Base-by-base conservation (phyloP, 495 filamentous ascomycete genomes). In the Penicillium paxilli region DNA sequence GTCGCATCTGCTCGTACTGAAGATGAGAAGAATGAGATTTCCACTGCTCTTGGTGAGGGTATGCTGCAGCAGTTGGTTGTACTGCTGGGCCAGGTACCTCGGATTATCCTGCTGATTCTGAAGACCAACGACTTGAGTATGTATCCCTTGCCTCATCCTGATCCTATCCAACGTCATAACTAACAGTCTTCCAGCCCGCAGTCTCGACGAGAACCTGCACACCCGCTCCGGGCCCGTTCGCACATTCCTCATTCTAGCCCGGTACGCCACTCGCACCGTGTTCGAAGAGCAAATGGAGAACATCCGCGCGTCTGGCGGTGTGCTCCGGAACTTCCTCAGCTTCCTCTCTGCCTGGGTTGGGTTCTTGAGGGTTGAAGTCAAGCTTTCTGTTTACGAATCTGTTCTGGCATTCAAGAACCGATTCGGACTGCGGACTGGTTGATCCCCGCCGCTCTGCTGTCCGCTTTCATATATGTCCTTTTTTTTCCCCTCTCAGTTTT, bases 71-170 rank as follows among this genome's bases (percentile, higher is more conserved):
- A 96, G 48, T 74, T 99, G 9, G 89, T 99, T 9, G 89, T 93
- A 52, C 75, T 99, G 60, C 80, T 99, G 8, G 89, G 90, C 25
- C 84, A 90, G 57, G 91, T 99, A 2, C 95, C 95, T 5, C 76
- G 91, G 11, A 88, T 98, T 51, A 95, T 99, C 33, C 80, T 99
- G 14, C 76, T 99, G 5, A 97, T 99, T 59, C 80, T 99, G 48
- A 99, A 99, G 73, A 99, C 95, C 1, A 99, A 99, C 67, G 95
- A 99, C 69, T 74, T 99, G 35, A 99, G 83, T 86, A 77, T 63
- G 82, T 71, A 19, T 21, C 47, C 46, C 0, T 9, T 44, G 32
- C 49, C 25, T 19, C 14, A 30, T 48, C 35, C 17, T 44, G 9
- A 2, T 20, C 47, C 8, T 12, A 48, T 48, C 14, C 17, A 37